Percentiles rank a stretch among this genome's conserved stretches.
Evolutionary conservation across 164 flowering plant genomes (phyloP).

Genomic region (Vitis amurensis): DNA sequence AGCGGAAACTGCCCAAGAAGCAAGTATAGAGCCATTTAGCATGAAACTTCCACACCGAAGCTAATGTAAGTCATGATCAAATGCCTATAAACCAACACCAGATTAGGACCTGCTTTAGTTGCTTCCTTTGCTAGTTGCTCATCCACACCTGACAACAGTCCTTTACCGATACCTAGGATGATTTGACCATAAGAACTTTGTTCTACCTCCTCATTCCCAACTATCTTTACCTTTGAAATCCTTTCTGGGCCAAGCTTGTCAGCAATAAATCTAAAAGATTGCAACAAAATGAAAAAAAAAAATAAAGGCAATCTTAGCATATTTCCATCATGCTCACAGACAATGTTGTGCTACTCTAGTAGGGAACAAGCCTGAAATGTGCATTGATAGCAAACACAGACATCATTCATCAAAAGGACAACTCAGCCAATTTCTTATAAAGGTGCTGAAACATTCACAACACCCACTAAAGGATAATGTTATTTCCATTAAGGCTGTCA

Average conservation of each 20-base stretch:
- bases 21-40: slow-evolving; percentile 9
- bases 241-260: slow-evolving; percentile 77
- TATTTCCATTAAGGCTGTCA: neutral
- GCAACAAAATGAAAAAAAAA: slow-evolving; percentile 4
- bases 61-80: slow-evolving; percentile 1
- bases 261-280: slow-evolving; percentile 53
- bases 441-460: neutral
- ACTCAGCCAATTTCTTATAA: neutral
- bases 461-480: neutral
- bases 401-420: neutral
- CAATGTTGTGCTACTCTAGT: neutral
- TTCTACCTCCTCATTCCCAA: slow-evolving; percentile 74
- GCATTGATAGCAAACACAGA: neutral
- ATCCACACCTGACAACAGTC: slow-evolving; percentile 54
- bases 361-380: neutral
- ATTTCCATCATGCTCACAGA: neutral
- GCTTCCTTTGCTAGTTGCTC: slow-evolving; percentile 79
- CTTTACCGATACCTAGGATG: slow-evolving; percentile 58
- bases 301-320: slow-evolving; percentile 1
- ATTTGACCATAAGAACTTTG: slow-evolving; percentile 78
- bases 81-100: neutral
- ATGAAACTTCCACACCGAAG: slow-evolving; percentile 1
- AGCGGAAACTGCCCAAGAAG: slow-evolving; percentile 62
- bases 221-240: slow-evolving; percentile 59
- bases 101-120: slow-evolving; percentile 66